Percentiles rank a stretch among this genome's conserved stretches.
These are phyloP conservation scores for Cryptococcus wingfieldii DNA, from an alignment of 1,284 basidiomycete genomes.

Conservation along the genomic window DNA sequence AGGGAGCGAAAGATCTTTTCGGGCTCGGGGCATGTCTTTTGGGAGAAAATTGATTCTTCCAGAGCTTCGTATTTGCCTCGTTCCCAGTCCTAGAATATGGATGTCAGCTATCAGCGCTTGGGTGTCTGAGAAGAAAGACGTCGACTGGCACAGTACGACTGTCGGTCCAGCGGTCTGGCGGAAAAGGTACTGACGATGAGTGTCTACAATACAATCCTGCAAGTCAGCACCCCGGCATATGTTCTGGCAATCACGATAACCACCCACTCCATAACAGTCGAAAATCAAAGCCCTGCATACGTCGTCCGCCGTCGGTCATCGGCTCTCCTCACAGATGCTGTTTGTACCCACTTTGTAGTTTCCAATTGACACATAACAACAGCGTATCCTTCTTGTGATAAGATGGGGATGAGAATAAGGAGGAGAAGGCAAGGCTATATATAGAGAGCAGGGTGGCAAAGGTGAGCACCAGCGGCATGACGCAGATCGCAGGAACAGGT, in stretches of 20 bases:
- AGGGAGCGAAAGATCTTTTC: slow-evolving; percentile 19
- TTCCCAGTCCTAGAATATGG: slow-evolving; percentile 26
- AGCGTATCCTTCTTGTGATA: too few species aligned
- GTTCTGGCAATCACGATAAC: background rate
- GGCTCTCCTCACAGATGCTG: too few species aligned
- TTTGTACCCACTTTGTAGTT: too few species aligned
- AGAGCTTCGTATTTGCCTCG: slow-evolving; percentile 25
- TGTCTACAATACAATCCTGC: background rate
- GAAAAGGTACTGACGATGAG: slow-evolving; percentile 1
- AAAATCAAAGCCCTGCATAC: slow-evolving; percentile 12
- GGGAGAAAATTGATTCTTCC: slow-evolving; percentile 15
- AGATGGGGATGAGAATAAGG: too few species aligned
- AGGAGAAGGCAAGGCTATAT: background rate
- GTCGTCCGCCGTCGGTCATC: too few species aligned
- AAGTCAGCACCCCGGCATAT: background rate
- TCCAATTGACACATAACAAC: too few species aligned
- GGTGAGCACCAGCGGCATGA: too few species aligned
- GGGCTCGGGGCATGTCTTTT: slow-evolving; percentile 17
- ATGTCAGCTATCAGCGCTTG: background rate
- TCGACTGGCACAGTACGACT: background rate
- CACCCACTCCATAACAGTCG: slow-evolving; percentile 15
- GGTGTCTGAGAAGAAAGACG: background rate
- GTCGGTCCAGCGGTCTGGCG: background rate
- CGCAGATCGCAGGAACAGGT: too few species aligned
- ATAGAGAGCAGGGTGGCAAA: background rate